Base-by-base conservation (phyloP, 2,329 filamentous ascomycete genomes). In the Leptographium lundbergii region DNA sequence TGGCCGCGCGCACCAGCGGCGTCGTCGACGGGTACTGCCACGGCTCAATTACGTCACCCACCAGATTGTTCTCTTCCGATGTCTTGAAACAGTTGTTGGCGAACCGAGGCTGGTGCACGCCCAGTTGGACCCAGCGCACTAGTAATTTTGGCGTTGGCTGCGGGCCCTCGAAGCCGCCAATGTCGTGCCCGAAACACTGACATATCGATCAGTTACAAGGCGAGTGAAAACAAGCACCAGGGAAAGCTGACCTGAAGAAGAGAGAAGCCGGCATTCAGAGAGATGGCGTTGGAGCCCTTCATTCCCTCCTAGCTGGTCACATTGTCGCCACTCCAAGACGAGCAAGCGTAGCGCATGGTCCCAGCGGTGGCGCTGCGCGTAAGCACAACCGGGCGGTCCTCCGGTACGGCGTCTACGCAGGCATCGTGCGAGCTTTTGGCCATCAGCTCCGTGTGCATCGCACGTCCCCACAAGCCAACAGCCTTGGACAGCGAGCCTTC, bases 51-150 rank as follows among this genome's bases (percentile, higher is more conserved):
- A 89, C 85, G 42, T 87, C 86, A 9, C 86, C 86, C 27, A 87
- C 76, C 0, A 75, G 75, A 65, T 84, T 88, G 69, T 89, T 82
- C 0, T 79, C 73, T 0, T 80, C 77, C 0, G 79, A 81, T 0
- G 87, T 89, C 72, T 89, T 89, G 79, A 86, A 89, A 70, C 86
- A 89, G 70, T 89, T 89, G 73, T 89, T 89, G 13, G 86, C 84
- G 65, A 89, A 89, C 0, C 86, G 81, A 0, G 83, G 79, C 1
- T 84, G 86, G 71, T 88, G 81, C 61, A 84, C 80, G 6, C 86
- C 87, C 2, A 87, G 77, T 66, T 89, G 87, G 14, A 89, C 76
- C 87, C 87, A 90, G 34, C 86, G 81, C 3, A 89, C 79, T 0
- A 89, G 77, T 2, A 88, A 76, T 65, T 89, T 87, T 0, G 86